Conservation (phyloP, 2,329 filamentous ascomycete genomes). For the Trichoderma sp. region DNA sequence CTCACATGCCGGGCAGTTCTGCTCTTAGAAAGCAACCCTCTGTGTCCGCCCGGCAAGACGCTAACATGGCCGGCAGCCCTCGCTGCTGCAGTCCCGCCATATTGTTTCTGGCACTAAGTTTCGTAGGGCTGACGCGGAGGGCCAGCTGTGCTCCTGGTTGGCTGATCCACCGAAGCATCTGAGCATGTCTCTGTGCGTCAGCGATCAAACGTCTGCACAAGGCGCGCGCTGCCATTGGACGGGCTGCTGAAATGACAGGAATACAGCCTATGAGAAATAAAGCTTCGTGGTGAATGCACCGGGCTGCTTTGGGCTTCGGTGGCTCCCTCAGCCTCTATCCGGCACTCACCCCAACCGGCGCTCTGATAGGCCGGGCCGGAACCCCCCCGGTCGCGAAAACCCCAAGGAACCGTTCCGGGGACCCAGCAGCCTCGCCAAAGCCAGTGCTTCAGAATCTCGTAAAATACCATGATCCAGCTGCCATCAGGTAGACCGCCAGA, state of each 20-base stretch:
- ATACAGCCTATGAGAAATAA: constrained; percentile 21
- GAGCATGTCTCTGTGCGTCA: constrained; percentile 26
- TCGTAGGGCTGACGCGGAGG: constrained; percentile 35
- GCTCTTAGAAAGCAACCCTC: not conserved
- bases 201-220: constrained; percentile 19
- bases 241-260: constrained; percentile 23
- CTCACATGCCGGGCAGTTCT: too few species aligned
- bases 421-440: constrained; percentile 17
- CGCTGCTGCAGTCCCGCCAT: constrained; percentile 23
- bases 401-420: constrained; percentile 10
- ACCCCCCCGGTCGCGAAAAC: not conserved
- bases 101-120: constrained; percentile 31
- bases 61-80: constrained; percentile 21
- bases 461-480: not conserved
- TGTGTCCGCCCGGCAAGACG: constrained; percentile 21
- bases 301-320: constrained; percentile 15
- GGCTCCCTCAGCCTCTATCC: constrained; percentile 19
- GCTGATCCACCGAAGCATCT: constrained; percentile 29
- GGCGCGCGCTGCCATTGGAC: constrained; percentile 26
- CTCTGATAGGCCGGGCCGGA: constrained; percentile 21
- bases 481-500: constrained; percentile 15
- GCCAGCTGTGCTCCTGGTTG: constrained; percentile 31
- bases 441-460: not conserved
- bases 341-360: constrained; percentile 12
- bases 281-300: not conserved